Conservation (phyloP, 495 filamentous ascomycete genomes). For the Hypoxylon subgilvum region DNA sequence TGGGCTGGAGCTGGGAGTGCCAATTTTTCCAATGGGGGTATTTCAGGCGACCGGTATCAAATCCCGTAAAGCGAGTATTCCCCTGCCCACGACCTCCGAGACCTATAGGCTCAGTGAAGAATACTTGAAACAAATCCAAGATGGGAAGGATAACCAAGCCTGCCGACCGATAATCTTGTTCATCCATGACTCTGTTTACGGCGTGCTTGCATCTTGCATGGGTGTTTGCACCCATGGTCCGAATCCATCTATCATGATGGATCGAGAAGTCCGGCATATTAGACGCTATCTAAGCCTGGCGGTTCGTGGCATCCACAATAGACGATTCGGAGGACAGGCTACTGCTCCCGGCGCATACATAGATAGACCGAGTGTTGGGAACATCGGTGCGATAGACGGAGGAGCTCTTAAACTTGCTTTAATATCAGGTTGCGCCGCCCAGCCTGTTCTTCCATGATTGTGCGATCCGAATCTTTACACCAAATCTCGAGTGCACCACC, state of each 20-base stretch:
- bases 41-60: constrained; percentile 17
- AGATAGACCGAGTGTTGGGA: constrained; percentile 23
- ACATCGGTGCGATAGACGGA: constrained; percentile 4
- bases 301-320: constrained; percentile 30
- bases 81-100: constrained; percentile 12
- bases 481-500: constrained; percentile 3
- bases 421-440: constrained; percentile 28
- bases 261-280: constrained; percentile 32
- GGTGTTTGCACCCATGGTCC: constrained; percentile 21
- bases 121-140: constrained; percentile 33
- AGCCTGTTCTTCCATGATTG: constrained; percentile 25
- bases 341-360: constrained; percentile 14
- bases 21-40: constrained; percentile 3
- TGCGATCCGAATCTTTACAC: constrained; percentile 25
- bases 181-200: constrained; percentile 16
- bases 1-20: constrained; percentile 5
- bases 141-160: constrained; percentile 24
- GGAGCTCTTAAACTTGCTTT: constrained; percentile 12
- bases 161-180: constrained; percentile 35
- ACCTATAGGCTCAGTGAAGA: too few relatives aligned
- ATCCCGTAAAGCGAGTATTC: constrained; percentile 22
- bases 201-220: constrained; percentile 25
- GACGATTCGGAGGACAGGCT: constrained; percentile 12
- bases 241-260: constrained; percentile 32
- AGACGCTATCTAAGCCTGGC: constrained; percentile 28